Evolutionary conservation across 164 flowering plant genomes (phyloP).

Genomic region (Magnolia kwangsiensis): DNA sequence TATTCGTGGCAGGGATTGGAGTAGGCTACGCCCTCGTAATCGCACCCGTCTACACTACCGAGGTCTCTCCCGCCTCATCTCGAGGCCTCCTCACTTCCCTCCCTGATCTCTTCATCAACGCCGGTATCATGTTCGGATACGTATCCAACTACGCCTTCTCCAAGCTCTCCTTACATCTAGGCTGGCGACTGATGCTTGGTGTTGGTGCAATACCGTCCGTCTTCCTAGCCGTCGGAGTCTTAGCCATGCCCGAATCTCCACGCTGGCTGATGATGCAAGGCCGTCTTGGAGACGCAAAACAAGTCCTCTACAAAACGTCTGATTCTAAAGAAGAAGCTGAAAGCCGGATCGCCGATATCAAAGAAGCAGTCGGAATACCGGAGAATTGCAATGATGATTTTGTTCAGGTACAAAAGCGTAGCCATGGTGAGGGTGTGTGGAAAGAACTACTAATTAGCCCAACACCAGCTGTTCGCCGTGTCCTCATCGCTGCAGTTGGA

Average conservation of each 20-base stretch:
- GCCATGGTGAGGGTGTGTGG: slow-evolving; percentile 59
- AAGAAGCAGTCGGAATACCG: slow-evolving; percentile 58
- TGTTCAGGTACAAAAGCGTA: slow-evolving; percentile 31
- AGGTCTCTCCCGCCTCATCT: slow-evolving; percentile 27
- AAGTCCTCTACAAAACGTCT: slow-evolving; percentile 53
- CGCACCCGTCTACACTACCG: slow-evolving; percentile 38
- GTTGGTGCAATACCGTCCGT: slow-evolving; percentile 62
- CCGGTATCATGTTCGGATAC: slow-evolving; percentile 50
- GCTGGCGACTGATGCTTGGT: slow-evolving; percentile 81
- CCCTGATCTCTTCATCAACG: slow-evolving; percentile 36
- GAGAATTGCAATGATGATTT: slow-evolving; percentile 42
- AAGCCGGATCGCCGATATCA: slow-evolving; percentile 51
- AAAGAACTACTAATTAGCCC: slow-evolving; percentile 51
- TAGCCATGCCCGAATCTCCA: slow-evolving; percentile 78
- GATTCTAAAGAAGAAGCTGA: slow-evolving; percentile 47
- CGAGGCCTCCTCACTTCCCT: slow-evolving; percentile 34
- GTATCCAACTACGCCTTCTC: slow-evolving; percentile 67
- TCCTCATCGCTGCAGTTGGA: slow-evolving; percentile 50
- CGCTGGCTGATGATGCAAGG: slow-evolving; percentile 80
- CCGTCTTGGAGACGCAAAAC: slow-evolving; percentile 54
- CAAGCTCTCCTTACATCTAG: slow-evolving; percentile 30
- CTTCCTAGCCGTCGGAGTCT: slow-evolving; percentile 36
- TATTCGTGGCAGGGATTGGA: slow-evolving; percentile 37
- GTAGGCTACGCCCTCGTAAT: slow-evolving; percentile 37
- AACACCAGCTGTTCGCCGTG: slow-evolving; percentile 52